Base-by-base conservation (phyloP, 164 flowering plant species). In the Chimonanthus praecox region DNA sequence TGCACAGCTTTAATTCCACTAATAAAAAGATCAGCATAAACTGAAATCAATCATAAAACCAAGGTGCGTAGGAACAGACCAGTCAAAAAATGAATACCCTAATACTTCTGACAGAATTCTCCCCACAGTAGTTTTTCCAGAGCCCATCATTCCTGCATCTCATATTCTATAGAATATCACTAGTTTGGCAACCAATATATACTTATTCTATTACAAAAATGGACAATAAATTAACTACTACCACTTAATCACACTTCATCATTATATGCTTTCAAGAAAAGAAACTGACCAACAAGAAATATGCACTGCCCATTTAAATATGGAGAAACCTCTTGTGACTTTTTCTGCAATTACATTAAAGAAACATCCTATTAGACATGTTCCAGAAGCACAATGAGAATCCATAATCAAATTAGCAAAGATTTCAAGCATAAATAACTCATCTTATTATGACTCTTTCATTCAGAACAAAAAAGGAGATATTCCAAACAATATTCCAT, bases 41-140 rank as follows among this genome's bases (percentile, higher is more conserved):
- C 6, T 44, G n/a, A 46, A 66, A 66, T 48, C 69, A 66, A 66
- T 10, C 44, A n/a, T 66, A 62, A 48, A 9, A 33, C 33, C 63
- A 63, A 4, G 60, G 5, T 43, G 33, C 16, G 3, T 6, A 10
- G 60, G 7, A 46, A 21, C 90, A 76, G 77, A 93, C 99, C 99
- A 85, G 85, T 96, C 99, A 76, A 64, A 79, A 80, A 94, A 96
- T 3, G 92, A 89, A 83, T 96, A 92, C 58, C 86, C 85, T 68
- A 96, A 86, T 69, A 78, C 90, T 80, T 89, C 89, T 0, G 99
- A 78, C 75, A 96, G 73, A 74, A 96, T 79, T 82, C 85, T 89
- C 71, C 99, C 99, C 9, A 94, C 89, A 20, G 98, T 96, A 54
- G 98, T 94, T 80, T 96, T 96, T 5, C 99, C 99, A 77, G 97